Evolutionary conservation across 371 early-diverging fungal genomes (phyloP).

Genomic region (Rhizopus sp.): DNA sequence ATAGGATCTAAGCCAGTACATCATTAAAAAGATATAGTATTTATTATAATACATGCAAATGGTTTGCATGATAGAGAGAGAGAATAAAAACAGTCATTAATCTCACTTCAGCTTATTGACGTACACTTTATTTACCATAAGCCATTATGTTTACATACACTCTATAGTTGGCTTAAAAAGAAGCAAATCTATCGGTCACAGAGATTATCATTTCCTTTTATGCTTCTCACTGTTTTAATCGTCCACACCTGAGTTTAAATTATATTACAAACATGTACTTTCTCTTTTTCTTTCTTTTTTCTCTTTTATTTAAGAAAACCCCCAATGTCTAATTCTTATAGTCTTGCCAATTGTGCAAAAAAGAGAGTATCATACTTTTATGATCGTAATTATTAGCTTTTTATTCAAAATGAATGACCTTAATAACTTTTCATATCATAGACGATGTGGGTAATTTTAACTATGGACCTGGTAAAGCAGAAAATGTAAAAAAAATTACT

Average conservation of each 20-base stretch:
- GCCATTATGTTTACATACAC: too few species aligned
- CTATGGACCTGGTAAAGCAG: conserved; percentile 74
- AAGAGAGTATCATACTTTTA: conserved; percentile 80
- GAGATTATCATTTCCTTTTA: too few species aligned
- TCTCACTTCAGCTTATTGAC: too few species aligned
- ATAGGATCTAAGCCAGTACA: conserved; percentile 54
- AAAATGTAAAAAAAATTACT: neutral
- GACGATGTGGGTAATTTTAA: conserved; percentile 88
- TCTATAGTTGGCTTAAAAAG: too few species aligned
- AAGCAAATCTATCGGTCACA: too few species aligned
- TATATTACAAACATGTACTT: neutral
- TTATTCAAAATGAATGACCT: neutral
- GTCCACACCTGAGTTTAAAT: too few species aligned
- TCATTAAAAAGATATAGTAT: conserved; percentile 29
- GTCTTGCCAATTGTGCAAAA: conserved; percentile 54
- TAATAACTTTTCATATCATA: conserved; percentile 19
- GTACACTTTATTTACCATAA: too few species aligned
- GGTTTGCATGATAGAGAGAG: too few species aligned
- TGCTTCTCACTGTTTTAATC: too few species aligned
- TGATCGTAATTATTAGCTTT: conserved; percentile 55
- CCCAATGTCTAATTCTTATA: conserved; percentile 49
- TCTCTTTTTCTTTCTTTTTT: conserved; percentile 5
- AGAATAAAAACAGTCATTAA: too few species aligned
- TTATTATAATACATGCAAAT: neutral
- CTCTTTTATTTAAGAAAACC: neutral